Conservation (phyloP, 495 filamentous ascomycete species). For the Xylaria castorea region DNA sequence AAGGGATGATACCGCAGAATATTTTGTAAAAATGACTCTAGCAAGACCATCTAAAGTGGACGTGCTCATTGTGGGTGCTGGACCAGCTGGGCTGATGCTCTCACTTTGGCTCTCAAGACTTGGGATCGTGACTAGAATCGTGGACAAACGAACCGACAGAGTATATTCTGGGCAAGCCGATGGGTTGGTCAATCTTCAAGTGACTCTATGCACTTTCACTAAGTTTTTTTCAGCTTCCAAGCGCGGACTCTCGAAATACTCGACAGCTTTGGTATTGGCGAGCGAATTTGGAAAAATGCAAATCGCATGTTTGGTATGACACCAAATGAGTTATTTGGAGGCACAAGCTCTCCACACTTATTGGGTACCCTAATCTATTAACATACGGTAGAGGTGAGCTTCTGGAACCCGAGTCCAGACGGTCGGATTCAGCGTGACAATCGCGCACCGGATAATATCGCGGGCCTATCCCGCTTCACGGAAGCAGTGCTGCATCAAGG, state of each 20-base stretch:
- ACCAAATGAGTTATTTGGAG: not conserved
- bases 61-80: slow-evolving; percentile 67
- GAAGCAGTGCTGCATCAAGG: slow-evolving; percentile 63
- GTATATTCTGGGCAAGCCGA: slow-evolving; percentile 67
- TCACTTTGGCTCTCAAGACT: slow-evolving; percentile 66
- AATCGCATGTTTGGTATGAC: slow-evolving; percentile 53
- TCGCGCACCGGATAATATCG: slow-evolving; percentile 55
- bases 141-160: slow-evolving; percentile 66
- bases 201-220: slow-evolving; percentile 10
- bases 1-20: not conserved
- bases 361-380: not conserved
- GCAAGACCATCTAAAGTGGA: slow-evolving; percentile 43
- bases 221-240: slow-evolving; percentile 34
- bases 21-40: not conserved
- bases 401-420: slow-evolving; percentile 55
- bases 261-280: slow-evolving; percentile 69
- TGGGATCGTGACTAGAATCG: slow-evolving; percentile 62
- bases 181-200: slow-evolving; percentile 53
- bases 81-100: slow-evolving; percentile 67
- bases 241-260: slow-evolving; percentile 68
- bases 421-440: slow-evolving; percentile 59
- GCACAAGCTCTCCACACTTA: slow-evolving; percentile 2
- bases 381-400: slow-evolving; percentile 46
- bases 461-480: slow-evolving; percentile 56
- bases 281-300: slow-evolving; percentile 64